Base-by-base conservation (phyloP, 2,329 filamentous ascomycete species). In the Colletotrichum sansevieriae region DNA sequence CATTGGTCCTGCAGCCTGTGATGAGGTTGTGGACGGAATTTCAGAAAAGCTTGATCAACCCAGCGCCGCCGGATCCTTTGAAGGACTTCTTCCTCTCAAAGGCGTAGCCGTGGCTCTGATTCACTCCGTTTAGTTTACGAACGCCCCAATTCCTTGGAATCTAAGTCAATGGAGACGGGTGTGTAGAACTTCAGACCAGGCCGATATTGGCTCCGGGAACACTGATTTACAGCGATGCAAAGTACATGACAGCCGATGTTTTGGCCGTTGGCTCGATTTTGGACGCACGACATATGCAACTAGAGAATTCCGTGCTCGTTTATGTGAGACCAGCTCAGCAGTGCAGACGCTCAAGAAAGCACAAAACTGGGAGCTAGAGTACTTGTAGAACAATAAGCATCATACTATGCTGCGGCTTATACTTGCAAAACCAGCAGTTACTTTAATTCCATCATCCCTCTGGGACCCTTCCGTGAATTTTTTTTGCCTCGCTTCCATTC, bases 1-100 rank as follows among this genome's bases (percentile, higher is more conserved):
- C 77, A 1, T 79, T 77, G 77, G 77, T 78, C 0, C 6, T 76
- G 47, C 77, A 79, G 57, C 77, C 77, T 0, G 68, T 78, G 4
- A 69, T 73, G 41, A 76, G 68, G 59, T 22, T 79, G 43, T 73
- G 68, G 13, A 54, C 71, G 0, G 74, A 72, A 43, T 77, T 78
- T 52, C 70, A 73, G 41, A 74, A 71, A 57, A 79, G 77, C 10
- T 35, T 79, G 2, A 74, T 68, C 25, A 76, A 78, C 39, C 77
- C 77, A 0, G 77, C 76, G 6, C 76, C 77, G 0, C 75, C 77
- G 0, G 76, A 78, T 58, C 77, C 77, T 10, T 54, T 78, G 1
- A 78, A 78, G 49, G 49, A 54, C 29, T 54, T 54, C 29, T 54
- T 37, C 29, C 49, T 15, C 11, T 52, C n/a, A 29, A n/a, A 52